phyloP scores from a whole-genome alignment of 2,329 filamentous ascomycete species.

The Apiospora rasikravindrae region DNA sequence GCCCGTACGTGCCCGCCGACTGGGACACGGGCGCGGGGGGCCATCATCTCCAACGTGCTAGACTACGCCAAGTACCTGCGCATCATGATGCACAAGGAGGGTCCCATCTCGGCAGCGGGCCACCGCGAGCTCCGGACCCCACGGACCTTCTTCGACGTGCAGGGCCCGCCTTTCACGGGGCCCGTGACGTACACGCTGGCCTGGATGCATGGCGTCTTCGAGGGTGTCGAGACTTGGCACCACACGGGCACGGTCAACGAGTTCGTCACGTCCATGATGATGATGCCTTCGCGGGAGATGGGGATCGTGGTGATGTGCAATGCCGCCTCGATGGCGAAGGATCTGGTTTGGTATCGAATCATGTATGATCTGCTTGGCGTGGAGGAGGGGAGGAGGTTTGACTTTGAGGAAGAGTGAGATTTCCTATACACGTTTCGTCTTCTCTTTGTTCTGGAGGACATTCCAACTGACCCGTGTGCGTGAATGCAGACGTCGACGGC shows the following conservation, averaged over 20 bases:
- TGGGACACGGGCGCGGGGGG: constrained; percentile 49
- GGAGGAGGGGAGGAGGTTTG: constrained; percentile 22
- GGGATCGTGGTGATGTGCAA: constrained; percentile 40
- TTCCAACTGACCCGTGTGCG: not conserved
- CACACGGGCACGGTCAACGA: constrained; percentile 39
- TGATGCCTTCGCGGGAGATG: constrained; percentile 40
- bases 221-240: constrained; percentile 35
- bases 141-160: constrained; percentile 29
- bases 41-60: constrained; percentile 45
- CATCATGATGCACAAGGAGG: constrained; percentile 38
- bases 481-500: not conserved
- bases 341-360: constrained; percentile 35
- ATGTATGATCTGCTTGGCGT: constrained; percentile 36
- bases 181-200: constrained; percentile 37
- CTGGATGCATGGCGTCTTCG: constrained; percentile 35
- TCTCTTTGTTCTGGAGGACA: not conserved
- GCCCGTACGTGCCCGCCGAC: constrained; percentile 31
- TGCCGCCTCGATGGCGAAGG: constrained; percentile 23
- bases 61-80: constrained; percentile 45
- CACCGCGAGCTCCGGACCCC: constrained; percentile 36
- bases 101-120: constrained; percentile 34
- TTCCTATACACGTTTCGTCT: not conserved
- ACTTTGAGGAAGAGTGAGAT: constrained; percentile 26
- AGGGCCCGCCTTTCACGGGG: constrained; percentile 26
- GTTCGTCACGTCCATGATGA: constrained; percentile 37